A percentile compares a stretch with the other conserved stretches of the same genome.
These are phyloP conservation scores for Cryphonectria parasitica DNA, from an alignment of 2,329 filamentous ascomycete species.

Conservation along the genomic window DNA sequence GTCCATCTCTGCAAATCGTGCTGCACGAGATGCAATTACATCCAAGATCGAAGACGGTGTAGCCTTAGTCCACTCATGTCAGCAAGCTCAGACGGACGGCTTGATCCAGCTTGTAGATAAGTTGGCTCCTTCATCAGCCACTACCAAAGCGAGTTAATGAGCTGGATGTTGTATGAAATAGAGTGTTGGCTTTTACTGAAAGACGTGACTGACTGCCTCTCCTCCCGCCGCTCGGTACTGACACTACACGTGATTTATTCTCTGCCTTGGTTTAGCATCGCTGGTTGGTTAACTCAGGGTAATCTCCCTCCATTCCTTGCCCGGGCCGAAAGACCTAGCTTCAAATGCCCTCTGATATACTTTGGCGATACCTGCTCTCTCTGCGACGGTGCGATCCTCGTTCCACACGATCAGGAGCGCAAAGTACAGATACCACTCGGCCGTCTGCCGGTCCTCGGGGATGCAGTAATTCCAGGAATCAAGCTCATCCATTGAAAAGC, in stretches of 20 bases:
- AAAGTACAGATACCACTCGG: background rate
- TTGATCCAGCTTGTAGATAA: background rate
- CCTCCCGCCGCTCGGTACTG: background rate
- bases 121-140: background rate
- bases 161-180: background rate
- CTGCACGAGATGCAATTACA: background rate
- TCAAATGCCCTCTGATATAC: slow-evolving; percentile 3
- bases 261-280: background rate
- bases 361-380: background rate
- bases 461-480: slow-evolving; percentile 8
- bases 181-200: background rate
- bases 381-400: background rate
- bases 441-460: slow-evolving; percentile 1
- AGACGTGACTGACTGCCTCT: background rate
- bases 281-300: background rate
- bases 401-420: slow-evolving; percentile 15
- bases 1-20: background rate
- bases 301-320: slow-evolving; percentile 9
- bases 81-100: background rate
- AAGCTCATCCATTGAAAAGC: slow-evolving; percentile 5
- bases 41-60: background rate
- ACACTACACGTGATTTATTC: background rate
- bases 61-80: background rate
- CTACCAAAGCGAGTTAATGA: background rate
- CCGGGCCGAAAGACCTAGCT: background rate